Percentiles rank a stretch among this genome's conserved stretches.
These are phyloP conservation scores for Fragilaria crotonensis DNA, from an alignment of 108 stramenopile species.

Conservation along the genomic window DNA sequence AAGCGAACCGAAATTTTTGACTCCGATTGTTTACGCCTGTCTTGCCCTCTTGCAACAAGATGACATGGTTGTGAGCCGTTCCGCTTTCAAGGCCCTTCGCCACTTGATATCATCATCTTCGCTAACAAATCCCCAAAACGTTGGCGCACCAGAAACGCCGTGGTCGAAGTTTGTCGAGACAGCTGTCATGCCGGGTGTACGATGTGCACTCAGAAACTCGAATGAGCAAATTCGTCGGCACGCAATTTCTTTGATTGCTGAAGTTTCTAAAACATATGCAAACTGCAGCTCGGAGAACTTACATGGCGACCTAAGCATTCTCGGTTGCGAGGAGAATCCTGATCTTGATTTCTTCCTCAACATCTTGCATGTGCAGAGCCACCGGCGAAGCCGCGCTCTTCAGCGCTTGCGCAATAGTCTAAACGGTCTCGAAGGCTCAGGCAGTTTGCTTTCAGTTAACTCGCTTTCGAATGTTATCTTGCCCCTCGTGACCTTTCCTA, in stretches of 20 bases:
- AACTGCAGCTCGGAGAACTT: constrained; percentile 38
- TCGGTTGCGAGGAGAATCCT: constrained; percentile 69
- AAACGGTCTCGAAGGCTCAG: background rate
- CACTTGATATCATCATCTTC: background rate
- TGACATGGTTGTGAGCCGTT: constrained; percentile 73
- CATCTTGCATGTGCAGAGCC: constrained; percentile 92
- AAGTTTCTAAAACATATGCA: constrained; percentile 39
- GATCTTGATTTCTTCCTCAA: constrained; percentile 94
- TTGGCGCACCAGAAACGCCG: background rate
- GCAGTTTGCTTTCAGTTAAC: constrained; percentile 38
- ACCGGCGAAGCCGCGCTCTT: constrained; percentile 84
- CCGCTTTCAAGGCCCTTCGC: constrained; percentile 39
- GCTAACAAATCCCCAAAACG: background rate
- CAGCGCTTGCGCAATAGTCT: constrained; percentile 60
- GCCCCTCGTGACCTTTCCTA: constrained; percentile 79
- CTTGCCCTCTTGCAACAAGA: constrained; percentile 62
- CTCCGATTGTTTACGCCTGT: constrained; percentile 57
- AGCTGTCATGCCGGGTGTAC: constrained; percentile 42
- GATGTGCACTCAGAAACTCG: constrained; percentile 46
- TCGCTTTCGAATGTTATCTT: constrained; percentile 67
- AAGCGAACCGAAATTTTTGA: constrained; percentile 28
- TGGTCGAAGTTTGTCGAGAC: constrained; percentile 71
- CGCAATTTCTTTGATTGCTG: constrained; percentile 57
- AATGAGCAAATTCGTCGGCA: constrained; percentile 34
- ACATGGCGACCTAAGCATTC: constrained; percentile 61